Conservation (phyloP, 768 basidiomycete genomes). For the Hirschioporus abietinus region DNA sequence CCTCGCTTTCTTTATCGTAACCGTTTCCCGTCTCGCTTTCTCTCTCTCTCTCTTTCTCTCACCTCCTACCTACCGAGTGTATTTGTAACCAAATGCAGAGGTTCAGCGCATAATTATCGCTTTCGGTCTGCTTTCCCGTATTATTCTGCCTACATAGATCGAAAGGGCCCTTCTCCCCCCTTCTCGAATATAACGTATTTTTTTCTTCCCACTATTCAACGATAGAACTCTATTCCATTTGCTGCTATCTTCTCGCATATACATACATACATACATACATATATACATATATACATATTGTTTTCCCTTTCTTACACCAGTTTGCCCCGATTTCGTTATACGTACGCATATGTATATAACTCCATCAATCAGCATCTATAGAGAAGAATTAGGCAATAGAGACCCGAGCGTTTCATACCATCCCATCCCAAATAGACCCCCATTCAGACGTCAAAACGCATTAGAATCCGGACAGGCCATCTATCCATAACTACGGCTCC, state of each 20-base stretch:
- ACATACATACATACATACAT: not conserved
- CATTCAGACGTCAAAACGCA: not conserved
- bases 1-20: not conserved
- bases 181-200: not conserved
- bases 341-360: not conserved
- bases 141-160: not conserved
- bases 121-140: not conserved
- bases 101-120: not conserved
- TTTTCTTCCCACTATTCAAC: not conserved
- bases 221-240: not conserved
- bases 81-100: constrained; percentile 1
- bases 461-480: not conserved
- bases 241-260: not conserved
- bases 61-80: not conserved
- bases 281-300: not conserved
- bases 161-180: not conserved
- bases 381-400: not conserved
- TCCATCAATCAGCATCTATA: not conserved
- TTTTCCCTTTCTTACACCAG: not conserved
- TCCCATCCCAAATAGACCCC: too few species aligned
- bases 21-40: too few species aligned
- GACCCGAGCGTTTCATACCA: not conserved
- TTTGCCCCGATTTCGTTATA: not conserved
- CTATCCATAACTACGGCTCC: not conserved
- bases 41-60: not conserved